phyloP scores from a whole-genome alignment of 2,329 filamentous ascomycete species.

The Phaeosphaeria sp. region DNA sequence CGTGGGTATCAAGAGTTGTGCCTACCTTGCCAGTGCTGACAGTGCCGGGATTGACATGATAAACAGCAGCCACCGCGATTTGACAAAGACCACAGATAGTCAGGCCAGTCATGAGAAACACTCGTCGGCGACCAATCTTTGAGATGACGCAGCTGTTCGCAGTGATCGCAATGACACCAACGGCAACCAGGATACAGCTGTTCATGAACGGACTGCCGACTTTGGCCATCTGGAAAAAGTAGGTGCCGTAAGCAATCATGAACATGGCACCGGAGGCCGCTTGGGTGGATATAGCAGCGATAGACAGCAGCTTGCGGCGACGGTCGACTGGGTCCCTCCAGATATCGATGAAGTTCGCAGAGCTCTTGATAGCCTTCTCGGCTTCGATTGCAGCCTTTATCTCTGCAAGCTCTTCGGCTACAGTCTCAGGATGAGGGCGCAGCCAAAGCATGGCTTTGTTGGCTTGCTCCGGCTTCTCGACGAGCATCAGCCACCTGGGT shows the following conservation, averaged over 20 bases:
- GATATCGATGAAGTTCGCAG: constrained; percentile 59
- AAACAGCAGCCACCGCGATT: constrained; percentile 61
- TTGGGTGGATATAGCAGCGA: constrained; percentile 58
- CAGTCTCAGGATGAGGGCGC: constrained; percentile 27
- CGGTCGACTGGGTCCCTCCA: constrained; percentile 61
- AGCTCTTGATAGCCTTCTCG: constrained; percentile 55
- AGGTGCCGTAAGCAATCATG: constrained; percentile 43
- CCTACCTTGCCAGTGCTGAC: constrained; percentile 49
- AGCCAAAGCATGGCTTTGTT: constrained; percentile 35
- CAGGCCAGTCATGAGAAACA: constrained; percentile 61
- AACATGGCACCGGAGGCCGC: constrained; percentile 63
- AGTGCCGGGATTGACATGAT: constrained; percentile 54
- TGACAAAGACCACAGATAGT: constrained; percentile 62
- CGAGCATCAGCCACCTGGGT: constrained; percentile 54
- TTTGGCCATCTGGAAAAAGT: constrained; percentile 43
- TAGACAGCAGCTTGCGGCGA: constrained; percentile 57
- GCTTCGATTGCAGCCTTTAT: constrained; percentile 37
- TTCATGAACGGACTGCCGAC: constrained; percentile 59
- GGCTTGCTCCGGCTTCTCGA: constrained; percentile 26
- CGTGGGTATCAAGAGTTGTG: background rate
- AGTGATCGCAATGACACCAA: constrained; percentile 62
- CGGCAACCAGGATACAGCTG: constrained; percentile 61
- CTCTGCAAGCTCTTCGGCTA: constrained; percentile 30
- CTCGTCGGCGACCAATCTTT: constrained; percentile 59
- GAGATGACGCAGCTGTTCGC: constrained; percentile 62